Percentiles rank a stretch among this genome's conserved stretches.
Conservation (phyloP, 306 rosid species). For the Cucumis melo region DNA sequence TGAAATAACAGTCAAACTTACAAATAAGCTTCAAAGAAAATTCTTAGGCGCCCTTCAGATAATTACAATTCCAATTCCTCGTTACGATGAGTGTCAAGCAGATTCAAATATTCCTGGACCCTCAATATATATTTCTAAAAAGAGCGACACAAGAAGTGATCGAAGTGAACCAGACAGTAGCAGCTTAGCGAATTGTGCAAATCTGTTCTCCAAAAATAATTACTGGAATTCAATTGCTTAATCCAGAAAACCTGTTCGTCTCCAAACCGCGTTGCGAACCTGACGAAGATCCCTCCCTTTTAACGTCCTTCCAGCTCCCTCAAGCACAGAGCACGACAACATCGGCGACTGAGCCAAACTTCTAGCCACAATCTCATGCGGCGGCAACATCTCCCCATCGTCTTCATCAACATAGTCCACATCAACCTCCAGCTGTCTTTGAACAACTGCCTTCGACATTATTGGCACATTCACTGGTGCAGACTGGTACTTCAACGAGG, state of each 20-base stretch:
- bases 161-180: neutral
- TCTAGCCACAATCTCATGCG: constrained; percentile 57
- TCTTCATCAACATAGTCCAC: constrained; percentile 13
- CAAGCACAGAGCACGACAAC: constrained; percentile 62
- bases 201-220: constrained; percentile 3
- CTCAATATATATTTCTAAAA: neutral
- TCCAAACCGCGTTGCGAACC: constrained; percentile 66
- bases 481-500: constrained; percentile 45
- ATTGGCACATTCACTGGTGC: constrained; percentile 69
- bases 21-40: neutral
- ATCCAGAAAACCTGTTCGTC: constrained; percentile 71
- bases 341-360: constrained; percentile 31
- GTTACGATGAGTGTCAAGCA: constrained; percentile 4
- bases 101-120: constrained; percentile 7
- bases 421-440: constrained; percentile 20
- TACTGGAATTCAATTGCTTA: constrained; percentile 14
- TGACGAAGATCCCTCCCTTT: constrained; percentile 56
- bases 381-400: constrained; percentile 58
- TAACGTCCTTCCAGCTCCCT: constrained; percentile 73
- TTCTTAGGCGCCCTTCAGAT: neutral
- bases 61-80: neutral
- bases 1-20: neutral
- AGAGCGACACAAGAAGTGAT: constrained; percentile 5
- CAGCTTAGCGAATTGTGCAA: neutral
- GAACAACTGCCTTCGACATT: constrained; percentile 25